Conservation (phyloP, 768 basidiomycete genomes). For the Boletus barrowsii region DNA sequence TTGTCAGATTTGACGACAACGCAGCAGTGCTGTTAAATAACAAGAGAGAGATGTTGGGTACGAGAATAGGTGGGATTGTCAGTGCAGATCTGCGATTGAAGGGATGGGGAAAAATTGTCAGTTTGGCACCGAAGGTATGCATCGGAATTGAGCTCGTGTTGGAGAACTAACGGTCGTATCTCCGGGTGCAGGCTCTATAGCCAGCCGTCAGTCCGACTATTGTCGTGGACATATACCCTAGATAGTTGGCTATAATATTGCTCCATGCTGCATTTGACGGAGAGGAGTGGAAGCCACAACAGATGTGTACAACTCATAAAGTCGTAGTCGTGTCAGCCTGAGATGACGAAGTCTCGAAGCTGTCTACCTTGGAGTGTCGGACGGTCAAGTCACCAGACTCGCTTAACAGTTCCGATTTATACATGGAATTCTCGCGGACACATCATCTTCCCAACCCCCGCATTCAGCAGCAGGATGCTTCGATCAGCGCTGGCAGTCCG, state of each 20-base stretch:
- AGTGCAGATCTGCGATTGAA: conserved; percentile 87
- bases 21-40: conserved; percentile 92
- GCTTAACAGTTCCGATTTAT: too few species aligned
- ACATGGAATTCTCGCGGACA: too few species aligned
- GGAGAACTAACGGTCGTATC: not conserved
- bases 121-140: conserved; percentile 82
- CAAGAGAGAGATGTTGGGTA: conserved; percentile 94
- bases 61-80: conserved; percentile 91
- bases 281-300: too few species aligned
- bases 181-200: conserved; percentile 17
- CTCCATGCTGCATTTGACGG: not conserved
- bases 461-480: conserved; percentile 4
- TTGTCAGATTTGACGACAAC: conserved; percentile 93
- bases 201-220: not conserved
- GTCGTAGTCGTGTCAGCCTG: too few species aligned
- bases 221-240: conserved; percentile 14
- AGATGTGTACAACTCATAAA: too few species aligned
- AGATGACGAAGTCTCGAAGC: too few species aligned
- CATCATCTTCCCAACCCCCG: too few species aligned
- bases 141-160: not conserved
- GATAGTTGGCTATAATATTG: not conserved
- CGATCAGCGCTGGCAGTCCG: conserved; percentile 8
- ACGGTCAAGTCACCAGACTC: too few species aligned
- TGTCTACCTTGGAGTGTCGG: too few species aligned
- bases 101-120: conserved; percentile 93